phyloP scores from a whole-genome alignment of 1,139 yeast genomes.

The Yamadazyma diospyri region DNA sequence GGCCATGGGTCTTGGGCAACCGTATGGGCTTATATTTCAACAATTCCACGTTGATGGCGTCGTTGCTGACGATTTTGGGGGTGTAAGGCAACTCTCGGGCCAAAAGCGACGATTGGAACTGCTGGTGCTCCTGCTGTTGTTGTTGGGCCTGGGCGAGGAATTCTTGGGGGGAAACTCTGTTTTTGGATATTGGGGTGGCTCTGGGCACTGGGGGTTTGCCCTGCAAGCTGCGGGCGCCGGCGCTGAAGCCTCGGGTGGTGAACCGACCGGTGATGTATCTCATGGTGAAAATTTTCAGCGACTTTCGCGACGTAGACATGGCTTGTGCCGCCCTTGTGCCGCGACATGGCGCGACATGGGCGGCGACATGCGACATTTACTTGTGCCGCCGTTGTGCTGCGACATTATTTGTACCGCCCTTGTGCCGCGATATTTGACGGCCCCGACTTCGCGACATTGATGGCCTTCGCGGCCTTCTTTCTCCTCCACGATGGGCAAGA shows the following conservation, averaged over 20 bases:
- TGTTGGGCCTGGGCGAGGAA: conserved; percentile 23
- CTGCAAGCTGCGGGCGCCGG: no score
- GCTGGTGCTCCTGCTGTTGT: conserved; percentile 27
- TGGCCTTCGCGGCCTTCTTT: no score
- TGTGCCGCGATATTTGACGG: no score
- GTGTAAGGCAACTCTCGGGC: conserved; percentile 30
- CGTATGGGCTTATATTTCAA: conserved; percentile 79
- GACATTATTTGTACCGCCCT: no score
- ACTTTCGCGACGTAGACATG: background rate
- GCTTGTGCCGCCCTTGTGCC: background rate
- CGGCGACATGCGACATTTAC: background rate
- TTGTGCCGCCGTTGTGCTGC: no score
- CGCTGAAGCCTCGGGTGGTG: no score
- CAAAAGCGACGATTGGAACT: conserved; percentile 28
- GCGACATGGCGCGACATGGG: background rate
- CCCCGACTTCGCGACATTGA: no score
- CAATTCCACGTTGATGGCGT: conserved; percentile 79
- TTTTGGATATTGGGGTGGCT: no score
- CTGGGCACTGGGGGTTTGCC: no score
- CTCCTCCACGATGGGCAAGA: conserved; percentile 99
- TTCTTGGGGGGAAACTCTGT: conserved; percentile 31
- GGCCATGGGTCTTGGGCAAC: conserved; percentile 64
- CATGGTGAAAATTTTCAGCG: background rate
- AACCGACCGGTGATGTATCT: no score
- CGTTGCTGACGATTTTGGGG: conserved; percentile 40